Evolutionary conservation across 805 yeast species (phyloP), one percentile per base, ranked within the genome.

Genomic region (Maudiozyma barnettii): DNA sequence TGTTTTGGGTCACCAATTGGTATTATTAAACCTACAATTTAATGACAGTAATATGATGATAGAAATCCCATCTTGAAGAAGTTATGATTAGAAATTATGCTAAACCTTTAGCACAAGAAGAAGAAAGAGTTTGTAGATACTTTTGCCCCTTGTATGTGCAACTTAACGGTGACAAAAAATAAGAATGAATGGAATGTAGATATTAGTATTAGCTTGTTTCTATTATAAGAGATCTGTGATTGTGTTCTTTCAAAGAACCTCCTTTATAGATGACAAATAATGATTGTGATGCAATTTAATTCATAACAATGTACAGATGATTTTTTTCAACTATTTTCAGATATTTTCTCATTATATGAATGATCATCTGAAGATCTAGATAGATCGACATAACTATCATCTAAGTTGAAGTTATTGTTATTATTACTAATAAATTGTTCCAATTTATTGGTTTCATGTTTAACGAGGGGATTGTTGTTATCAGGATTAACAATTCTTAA

Each of bases 401-500:
- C 35, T 12, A 40, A 14, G 16, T 40, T 40, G 33, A 16, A 23
- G 9, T 26, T 26, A 14, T 16, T 40, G 26, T 26, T n/a, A 8
- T 40, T 23, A 26, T n/a, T 23, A 23, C 30, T 39, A 18, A 39
- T 39, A 4, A 39, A 39, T n/a, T 39, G 21, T 18, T 39, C 41
- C 9, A 39, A 16, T 26, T 26, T 40, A 19, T 23, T 40, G 9
- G 43, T 26, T 3, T 23, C 35, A 13, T 40, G 33, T 18, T 23
- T 40, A 3, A n/a, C n/a, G 13, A 40, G 18, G 12, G 23, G 9
- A 26, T 45, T 23, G 7, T 33, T 22, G 33, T 35, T 38, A 46
- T 67, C 71, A 0, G 71, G 71, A 58, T 77, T 77, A 8, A 74
- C 79, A 36, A 77, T 78, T 55, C 78, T 71, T 46, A 77, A 61